Base-by-base conservation (phyloP, 1,284 basidiomycete genomes). In the Lentinus polychrous region DNA sequence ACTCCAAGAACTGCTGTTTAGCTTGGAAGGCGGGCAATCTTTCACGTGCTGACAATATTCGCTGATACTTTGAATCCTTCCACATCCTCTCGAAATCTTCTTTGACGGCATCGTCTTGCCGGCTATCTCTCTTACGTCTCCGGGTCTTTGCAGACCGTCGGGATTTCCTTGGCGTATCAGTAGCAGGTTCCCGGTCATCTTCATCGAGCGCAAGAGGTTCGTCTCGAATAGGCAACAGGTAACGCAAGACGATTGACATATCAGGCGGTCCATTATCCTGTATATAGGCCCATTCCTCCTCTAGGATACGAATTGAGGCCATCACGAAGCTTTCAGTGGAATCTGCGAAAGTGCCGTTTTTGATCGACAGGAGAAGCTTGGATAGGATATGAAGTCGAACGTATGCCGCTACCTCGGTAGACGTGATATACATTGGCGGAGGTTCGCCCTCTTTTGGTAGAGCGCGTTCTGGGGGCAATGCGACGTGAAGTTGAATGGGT, bases 301-400 rank as follows among this genome's bases (percentile, higher is more conserved):
- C 89, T 2, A 95, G 67, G 47, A 83, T 71, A 41, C 88, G 80
- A 62, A 92, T 81, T 52, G 86, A 75, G 31, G 83, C 79, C 64
- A 91, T 81, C 43, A 88, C 73, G 45, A 93, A 80, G 2, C 86
- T 86, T 54, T 87, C 82, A 0, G 81, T 86, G 0, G 72, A 64
- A 52, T 86, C 79, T 15, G 83, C 61, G 22, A 90, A 76, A 45
- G 78, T 75, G 2, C 72, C 73, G 12, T 68, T 66, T 51, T 76
- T 67, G 64, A 84, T 73, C 8, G 74, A 75, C 4, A 60, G 51
- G 7, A 91, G 69, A 12, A 91, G 69, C 35, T 73, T 71, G 2
- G 81, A 76, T n/a, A 92, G 75, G 14, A 96, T 74, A 57, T 95
- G 83, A 0, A 97, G 78, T 31, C 91, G 83, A 52, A 96, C 73